Conservation (phyloP, 805 yeast species). For the Clavispora vitiphila region DNA sequence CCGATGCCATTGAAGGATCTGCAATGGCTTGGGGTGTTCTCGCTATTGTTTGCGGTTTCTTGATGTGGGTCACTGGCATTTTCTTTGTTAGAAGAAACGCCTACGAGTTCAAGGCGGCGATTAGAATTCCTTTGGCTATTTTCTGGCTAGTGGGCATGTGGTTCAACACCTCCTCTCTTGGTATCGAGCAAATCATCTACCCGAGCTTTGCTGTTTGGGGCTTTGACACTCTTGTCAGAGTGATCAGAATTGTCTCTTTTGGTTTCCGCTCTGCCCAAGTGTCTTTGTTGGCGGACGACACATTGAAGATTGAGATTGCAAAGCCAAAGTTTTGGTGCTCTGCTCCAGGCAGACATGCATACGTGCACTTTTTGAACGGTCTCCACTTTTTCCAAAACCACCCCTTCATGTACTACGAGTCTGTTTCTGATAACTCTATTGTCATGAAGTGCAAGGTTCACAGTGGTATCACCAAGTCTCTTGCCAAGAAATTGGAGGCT, state of each 20-base stretch:
- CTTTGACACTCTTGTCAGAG: slow-evolving; percentile 34
- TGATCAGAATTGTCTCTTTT: slow-evolving; percentile 25
- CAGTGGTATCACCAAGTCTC: slow-evolving; percentile 32
- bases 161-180: slow-evolving; percentile 8
- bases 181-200: slow-evolving; percentile 22
- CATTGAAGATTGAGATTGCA: slow-evolving; percentile 41
- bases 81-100: slow-evolving; percentile 10
- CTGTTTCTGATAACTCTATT: slow-evolving; percentile 16
- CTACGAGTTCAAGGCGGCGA: slow-evolving; percentile 14
- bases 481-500: slow-evolving; percentile 22
- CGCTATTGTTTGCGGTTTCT: slow-evolving; percentile 9
- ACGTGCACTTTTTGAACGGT: slow-evolving; percentile 50
- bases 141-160: slow-evolving; percentile 13
- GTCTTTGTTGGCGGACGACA: slow-evolving; percentile 35
- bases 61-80: slow-evolving; percentile 14
- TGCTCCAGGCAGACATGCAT: slow-evolving; percentile 55
- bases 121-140: slow-evolving; percentile 14
- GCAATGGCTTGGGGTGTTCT: slow-evolving; percentile 11
- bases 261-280: slow-evolving; percentile 35
- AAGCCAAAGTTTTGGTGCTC: slow-evolving; percentile 47
- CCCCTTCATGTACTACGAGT: slow-evolving; percentile 41
- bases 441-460: slow-evolving; percentile 33
- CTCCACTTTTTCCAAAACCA: slow-evolving; percentile 63
- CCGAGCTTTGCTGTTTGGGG: slow-evolving; percentile 63
- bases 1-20: slow-evolving; percentile 3